Base-by-base conservation (phyloP, 2,329 filamentous ascomycete species). In the Penicillium sp. region DNA sequence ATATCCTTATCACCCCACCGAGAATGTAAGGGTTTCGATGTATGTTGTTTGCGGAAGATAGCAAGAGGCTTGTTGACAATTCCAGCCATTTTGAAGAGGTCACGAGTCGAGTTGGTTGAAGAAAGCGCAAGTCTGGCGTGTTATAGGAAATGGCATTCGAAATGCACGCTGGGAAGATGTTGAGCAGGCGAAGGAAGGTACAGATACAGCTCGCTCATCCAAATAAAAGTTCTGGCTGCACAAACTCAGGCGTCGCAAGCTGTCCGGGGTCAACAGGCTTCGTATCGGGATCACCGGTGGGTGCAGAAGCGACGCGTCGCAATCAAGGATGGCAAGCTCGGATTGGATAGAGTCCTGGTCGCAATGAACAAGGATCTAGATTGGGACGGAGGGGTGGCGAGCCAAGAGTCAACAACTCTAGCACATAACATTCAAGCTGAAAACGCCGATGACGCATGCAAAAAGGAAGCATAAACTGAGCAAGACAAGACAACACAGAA, bases 1-100 rank as follows among this genome's bases (percentile, higher is more conserved):
- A 66, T 67, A 16, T 50, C 37, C 23, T 57, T 54, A 38, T 67
- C 64, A 3, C 64, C 65, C 62, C 62, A 66, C 39, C 64, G 52
- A 34, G 64, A 44, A 37, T 67, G 62, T 8, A 64, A 54, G 6
- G 52, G 54, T 23, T 52, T 57, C 5, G 45, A 28, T 27, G 42
- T 27, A 14, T 56, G 54, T 13, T 49, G 35, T 30, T 52, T 57
- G 42, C 60, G 61, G 32, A 64, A 55, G 12, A 57, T 44, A 33
- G 48, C 46, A 31, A 64, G 47, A 13, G 60, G 56, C n/a, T 49
- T 42, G 32, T 48, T 54, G 37, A 60, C 50, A 10, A 58, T 46
- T 31, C 45, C 48, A 4, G 56, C 44, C 61, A 63, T 63, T 22
- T 20, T 49, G 13, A 13, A n/a, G 25, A n/a, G 6, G 25, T 27